Conservation (phyloP, 2,329 filamentous ascomycete species). For the Hypoxylon sp. region DNA sequence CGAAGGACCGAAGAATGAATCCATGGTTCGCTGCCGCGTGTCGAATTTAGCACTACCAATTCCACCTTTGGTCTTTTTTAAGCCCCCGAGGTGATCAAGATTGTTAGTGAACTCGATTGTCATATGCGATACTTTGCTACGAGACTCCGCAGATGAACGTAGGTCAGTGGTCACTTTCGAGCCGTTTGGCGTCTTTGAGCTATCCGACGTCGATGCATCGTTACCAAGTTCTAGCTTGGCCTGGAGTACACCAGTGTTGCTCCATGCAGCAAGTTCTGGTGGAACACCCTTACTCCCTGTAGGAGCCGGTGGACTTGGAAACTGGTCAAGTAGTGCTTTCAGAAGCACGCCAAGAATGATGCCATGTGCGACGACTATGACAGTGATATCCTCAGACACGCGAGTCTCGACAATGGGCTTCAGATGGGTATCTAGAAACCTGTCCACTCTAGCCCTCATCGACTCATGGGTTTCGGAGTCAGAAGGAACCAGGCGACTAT, state of each 20-base stretch:
- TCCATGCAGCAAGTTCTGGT: slow-evolving; percentile 53
- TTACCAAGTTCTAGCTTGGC: slow-evolving; percentile 27
- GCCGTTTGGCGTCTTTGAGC: not conserved
- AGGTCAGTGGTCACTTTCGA: not conserved
- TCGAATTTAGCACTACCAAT: slow-evolving; percentile 83
- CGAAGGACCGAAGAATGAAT: slow-evolving; percentile 71
- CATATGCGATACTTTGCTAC: slow-evolving; percentile 40
- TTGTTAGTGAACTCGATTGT: slow-evolving; percentile 71
- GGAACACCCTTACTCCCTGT: slow-evolving; percentile 20
- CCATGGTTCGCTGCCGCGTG: slow-evolving; percentile 76
- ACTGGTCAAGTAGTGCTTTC: slow-evolving; percentile 65
- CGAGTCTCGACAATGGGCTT: slow-evolving; percentile 59
- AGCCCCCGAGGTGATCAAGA: slow-evolving; percentile 72
- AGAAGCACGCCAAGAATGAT: slow-evolving; percentile 78
- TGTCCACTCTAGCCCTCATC: slow-evolving; percentile 70
- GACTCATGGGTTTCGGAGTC: slow-evolving; percentile 70
- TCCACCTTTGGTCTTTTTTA: slow-evolving; percentile 83
- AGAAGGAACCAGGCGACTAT: slow-evolving; percentile 50
- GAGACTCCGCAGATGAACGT: not conserved
- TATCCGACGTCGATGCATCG: not conserved
- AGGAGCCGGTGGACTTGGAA: slow-evolving; percentile 48
- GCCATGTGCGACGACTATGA: slow-evolving; percentile 83
- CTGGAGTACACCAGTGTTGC: slow-evolving; percentile 57
- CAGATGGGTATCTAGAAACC: slow-evolving; percentile 73
- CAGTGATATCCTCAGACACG: slow-evolving; percentile 47